Percentiles rank a stretch among this genome's conserved stretches.
phyloP scores from a whole-genome alignment of 306 rosid species.

The Prunus kanzakura region DNA sequence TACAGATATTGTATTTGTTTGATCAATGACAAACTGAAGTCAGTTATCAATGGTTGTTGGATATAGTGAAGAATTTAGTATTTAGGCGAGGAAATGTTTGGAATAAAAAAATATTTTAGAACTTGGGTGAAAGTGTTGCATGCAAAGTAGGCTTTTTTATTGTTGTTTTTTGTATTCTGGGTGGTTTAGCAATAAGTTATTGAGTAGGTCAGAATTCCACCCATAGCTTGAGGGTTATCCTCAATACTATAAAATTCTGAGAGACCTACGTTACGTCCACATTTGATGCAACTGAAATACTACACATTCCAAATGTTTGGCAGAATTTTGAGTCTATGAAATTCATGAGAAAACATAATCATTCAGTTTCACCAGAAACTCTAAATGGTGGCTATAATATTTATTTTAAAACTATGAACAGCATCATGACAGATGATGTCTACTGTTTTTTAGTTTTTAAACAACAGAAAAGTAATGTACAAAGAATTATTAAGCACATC shows the following conservation, averaged over 20 bases:
- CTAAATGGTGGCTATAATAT: neutral
- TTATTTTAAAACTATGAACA: neutral
- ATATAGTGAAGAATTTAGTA: neutral
- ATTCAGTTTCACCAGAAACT: neutral
- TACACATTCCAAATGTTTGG: neutral
- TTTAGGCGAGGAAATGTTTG: neutral
- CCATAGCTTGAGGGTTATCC: neutral
- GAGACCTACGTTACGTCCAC: neutral
- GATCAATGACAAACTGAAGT: neutral
- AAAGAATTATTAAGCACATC: neutral
- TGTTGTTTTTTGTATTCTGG: neutral
- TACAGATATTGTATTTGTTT: neutral
- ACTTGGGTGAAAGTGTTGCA: neutral
- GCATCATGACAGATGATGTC: neutral
- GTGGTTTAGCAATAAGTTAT: neutral
- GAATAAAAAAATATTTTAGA: neutral
- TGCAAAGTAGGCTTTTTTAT: neutral
- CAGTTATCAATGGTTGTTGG: neutral
- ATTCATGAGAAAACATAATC: neutral
- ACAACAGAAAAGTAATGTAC: neutral
- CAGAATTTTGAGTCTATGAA: neutral
- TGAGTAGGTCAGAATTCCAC: neutral
- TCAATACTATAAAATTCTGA: neutral
- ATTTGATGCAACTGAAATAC: neutral
- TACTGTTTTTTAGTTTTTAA: neutral